A percentile compares a stretch with the other conserved stretches of the same genome.
Conservation (phyloP, 331 rosid genomes). For the Telfairia occidentalis region DNA sequence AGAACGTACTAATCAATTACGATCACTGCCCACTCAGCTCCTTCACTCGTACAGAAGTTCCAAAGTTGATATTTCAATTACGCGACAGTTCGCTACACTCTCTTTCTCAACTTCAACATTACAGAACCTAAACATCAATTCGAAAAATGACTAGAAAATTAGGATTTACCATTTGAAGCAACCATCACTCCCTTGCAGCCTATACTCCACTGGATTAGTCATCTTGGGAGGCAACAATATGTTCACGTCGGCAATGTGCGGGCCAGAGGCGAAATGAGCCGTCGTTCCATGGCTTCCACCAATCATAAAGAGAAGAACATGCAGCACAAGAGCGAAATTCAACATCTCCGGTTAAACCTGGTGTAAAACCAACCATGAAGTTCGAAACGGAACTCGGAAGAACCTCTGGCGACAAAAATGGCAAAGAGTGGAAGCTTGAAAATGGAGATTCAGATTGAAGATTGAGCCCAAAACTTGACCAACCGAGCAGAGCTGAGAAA, state of each 20-base stretch:
- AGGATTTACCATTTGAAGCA: conserved; percentile 72
- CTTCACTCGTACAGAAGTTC: not conserved
- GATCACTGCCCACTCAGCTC: not conserved
- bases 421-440: not conserved
- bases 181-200: conserved; percentile 88
- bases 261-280: conserved; percentile 46
- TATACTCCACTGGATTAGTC: conserved; percentile 74
- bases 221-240: conserved; percentile 72
- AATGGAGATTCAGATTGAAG: not conserved
- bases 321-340: conserved; percentile 14
- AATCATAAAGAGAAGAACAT: conserved; percentile 21
- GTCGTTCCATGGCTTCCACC: conserved; percentile 9
- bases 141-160: not conserved
- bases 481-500: not conserved
- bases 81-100: not conserved
- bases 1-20: not conserved
- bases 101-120: not conserved
- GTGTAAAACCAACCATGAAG: conserved; percentile 2
- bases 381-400: not conserved
- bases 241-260: conserved; percentile 84
- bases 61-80: not conserved
- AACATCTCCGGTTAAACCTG: conserved; percentile 21
- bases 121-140: not conserved
- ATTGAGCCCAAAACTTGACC: not conserved
- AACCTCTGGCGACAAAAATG: not conserved